phyloP scores from a whole-genome alignment of 805 yeast genomes.

The Tetrapisispora fleetii region DNA sequence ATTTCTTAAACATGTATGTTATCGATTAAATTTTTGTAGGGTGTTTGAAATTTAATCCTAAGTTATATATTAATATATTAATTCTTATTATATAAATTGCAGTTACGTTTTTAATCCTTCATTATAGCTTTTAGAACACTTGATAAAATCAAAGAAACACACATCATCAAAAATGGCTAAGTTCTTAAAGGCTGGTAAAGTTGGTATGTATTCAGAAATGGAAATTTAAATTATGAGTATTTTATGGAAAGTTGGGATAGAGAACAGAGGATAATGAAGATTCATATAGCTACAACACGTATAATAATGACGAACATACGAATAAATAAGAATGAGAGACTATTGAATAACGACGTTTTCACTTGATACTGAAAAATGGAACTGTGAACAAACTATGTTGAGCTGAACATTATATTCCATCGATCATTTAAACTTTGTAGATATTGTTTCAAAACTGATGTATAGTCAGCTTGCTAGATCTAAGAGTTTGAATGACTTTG shows the following conservation, averaged over 20 bases:
- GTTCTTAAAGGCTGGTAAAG: slow-evolving; percentile 99
- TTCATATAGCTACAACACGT: no score
- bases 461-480: no score
- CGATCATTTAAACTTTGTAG: no score
- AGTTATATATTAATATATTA: background rate
- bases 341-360: no score
- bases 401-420: no score
- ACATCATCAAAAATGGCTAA: slow-evolving; percentile 63
- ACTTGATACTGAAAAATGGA: no score
- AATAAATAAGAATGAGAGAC: no score
- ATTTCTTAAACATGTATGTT: background rate
- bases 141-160: background rate
- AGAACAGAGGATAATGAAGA: background rate
- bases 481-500: no score
- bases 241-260: background rate
- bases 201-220: slow-evolving; percentile 41
- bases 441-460: no score
- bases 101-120: background rate
- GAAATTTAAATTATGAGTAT: background rate
- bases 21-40: slow-evolving; percentile 2
- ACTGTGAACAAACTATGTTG: no score
- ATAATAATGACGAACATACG: background rate
- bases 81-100: background rate
- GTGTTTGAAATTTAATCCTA: background rate
- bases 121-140: background rate